A percentile compares a stretch with the other conserved stretches of the same genome.
These are phyloP conservation scores for Metschnikowia picachoensis DNA, from an alignment of 805 yeast genomes.

Conservation along the genomic window DNA sequence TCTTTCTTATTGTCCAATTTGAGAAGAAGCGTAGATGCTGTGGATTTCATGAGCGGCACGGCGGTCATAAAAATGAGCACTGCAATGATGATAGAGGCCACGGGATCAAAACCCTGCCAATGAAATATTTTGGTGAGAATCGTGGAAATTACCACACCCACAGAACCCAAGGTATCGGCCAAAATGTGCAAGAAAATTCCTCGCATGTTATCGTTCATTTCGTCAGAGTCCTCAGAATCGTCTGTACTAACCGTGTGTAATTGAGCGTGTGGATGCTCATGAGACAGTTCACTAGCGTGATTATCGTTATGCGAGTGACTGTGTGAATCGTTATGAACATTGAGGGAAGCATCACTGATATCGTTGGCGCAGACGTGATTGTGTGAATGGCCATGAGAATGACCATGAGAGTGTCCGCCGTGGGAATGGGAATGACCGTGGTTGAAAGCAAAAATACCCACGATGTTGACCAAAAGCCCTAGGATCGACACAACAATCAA, in stretches of 20 bases:
- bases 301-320: conserved; percentile 3
- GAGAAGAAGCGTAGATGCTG: conserved; percentile 69
- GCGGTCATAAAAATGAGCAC: conserved; percentile 76
- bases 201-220: conserved; percentile 68
- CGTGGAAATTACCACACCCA: conserved; percentile 93
- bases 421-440: conserved; percentile 65
- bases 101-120: conserved; percentile 84
- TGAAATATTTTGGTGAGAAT: conserved; percentile 61
- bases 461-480: conserved; percentile 83
- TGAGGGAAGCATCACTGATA: conserved; percentile 10
- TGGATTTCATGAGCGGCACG: conserved; percentile 75
- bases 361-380: conserved; percentile 18
- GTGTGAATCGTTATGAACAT: conserved; percentile 7
- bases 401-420: conserved; percentile 42
- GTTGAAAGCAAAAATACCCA: conserved; percentile 92
- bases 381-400: conserved; percentile 34
- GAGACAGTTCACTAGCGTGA: conserved; percentile 2
- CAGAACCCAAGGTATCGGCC: conserved; percentile 96
- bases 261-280: conserved; percentile 13
- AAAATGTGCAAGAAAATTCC: conserved; percentile 91
- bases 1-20: conserved; percentile 60
- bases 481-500: conserved; percentile 76
- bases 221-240: conserved; percentile 1
- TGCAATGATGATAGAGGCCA: conserved; percentile 87
- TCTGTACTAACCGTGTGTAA: conserved; percentile 8